Conservation (phyloP, 768 basidiomycete genomes). For the Pholiota conissans region DNA sequence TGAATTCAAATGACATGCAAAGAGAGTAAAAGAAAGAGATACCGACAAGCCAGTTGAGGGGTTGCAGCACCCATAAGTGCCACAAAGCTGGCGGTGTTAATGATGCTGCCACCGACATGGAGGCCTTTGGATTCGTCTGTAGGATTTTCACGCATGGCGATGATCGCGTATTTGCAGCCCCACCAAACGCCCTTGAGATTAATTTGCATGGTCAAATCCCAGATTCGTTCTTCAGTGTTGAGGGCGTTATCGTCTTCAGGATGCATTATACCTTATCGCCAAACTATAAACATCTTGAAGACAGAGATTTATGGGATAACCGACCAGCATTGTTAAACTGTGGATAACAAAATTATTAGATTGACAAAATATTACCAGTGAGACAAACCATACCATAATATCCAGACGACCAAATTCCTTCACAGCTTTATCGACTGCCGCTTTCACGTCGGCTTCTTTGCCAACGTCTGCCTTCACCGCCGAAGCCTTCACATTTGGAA, state of each 20-base stretch:
- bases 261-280: slow-evolving; percentile 89
- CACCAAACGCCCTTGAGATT: slow-evolving; percentile 99
- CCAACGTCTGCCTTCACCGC: slow-evolving; percentile 84
- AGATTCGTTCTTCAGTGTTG: slow-evolving; percentile 95
- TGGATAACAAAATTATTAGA: not conserved
- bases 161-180: slow-evolving; percentile 97
- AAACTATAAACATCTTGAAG: not conserved
- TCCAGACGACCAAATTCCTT: slow-evolving; percentile 91
- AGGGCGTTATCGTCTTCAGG: slow-evolving; percentile 91
- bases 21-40: not conserved
- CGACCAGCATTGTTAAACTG: slow-evolving; percentile 93
- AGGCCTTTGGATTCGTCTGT: slow-evolving; percentile 80
- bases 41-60: slow-evolving; percentile 89
- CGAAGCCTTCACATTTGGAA: slow-evolving; percentile 67
- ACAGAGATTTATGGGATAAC: not conserved
- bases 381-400: slow-evolving; percentile 64
- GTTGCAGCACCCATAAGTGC: slow-evolving; percentile 95
- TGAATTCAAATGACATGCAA: not conserved
- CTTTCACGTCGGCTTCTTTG: slow-evolving; percentile 85
- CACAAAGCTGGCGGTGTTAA: slow-evolving; percentile 98
- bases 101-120: slow-evolving; percentile 85
- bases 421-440: slow-evolving; percentile 76
- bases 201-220: slow-evolving; percentile 91
- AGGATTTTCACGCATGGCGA: slow-evolving; percentile 93
- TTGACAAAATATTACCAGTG: not conserved